Evolutionary conservation across 352 stramenopile species (phyloP), one percentile per base, ranked within the genome.

Genomic region (Lagenidium giganteum): DNA sequence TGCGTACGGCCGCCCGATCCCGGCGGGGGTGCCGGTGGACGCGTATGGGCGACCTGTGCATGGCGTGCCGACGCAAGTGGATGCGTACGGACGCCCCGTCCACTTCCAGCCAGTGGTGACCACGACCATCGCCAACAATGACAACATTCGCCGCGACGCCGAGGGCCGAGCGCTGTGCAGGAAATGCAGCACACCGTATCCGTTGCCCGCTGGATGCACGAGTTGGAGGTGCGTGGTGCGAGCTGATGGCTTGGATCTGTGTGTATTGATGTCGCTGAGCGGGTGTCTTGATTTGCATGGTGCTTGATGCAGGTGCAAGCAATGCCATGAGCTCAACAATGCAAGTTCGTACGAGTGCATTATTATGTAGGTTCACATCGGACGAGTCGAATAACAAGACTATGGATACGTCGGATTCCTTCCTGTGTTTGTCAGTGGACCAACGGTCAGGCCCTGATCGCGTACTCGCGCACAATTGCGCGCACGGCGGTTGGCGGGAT

Each of bases 401-500:
- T n/a, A n/a, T n/a, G n/a, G n/a, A n/a, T n/a, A n/a, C n/a, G n/a
- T n/a, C n/a, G n/a, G n/a, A n/a, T n/a, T n/a, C n/a, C n/a, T n/a
- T n/a, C n/a, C n/a, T n/a, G n/a, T n/a, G n/a, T n/a, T n/a, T n/a
- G n/a, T n/a, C n/a, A n/a, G n/a, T n/a, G n/a, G n/a, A n/a, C n/a
- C n/a, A n/a, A n/a, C n/a, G n/a, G n/a, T n/a, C n/a, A n/a, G n/a
- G n/a, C n/a, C n/a, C n/a, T n/a, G n/a, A n/a, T n/a, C 34, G 73
- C 83, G 55, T 90, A 90, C 64, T 99, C 96, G 45, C 96, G 77
- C 41, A 99, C 67, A 39, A 99, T 82, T 26, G 98, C 96, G 16
- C 96, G 95, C 41, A 98, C 92, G 56, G 91, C 98, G 27, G 93
- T 98, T 3, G 96, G 91, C n/a, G 96, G 96, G 35, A 99, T 88